Base-by-base conservation (phyloP, 2,329 filamentous ascomycete species). In the Xylaria sp. region DNA sequence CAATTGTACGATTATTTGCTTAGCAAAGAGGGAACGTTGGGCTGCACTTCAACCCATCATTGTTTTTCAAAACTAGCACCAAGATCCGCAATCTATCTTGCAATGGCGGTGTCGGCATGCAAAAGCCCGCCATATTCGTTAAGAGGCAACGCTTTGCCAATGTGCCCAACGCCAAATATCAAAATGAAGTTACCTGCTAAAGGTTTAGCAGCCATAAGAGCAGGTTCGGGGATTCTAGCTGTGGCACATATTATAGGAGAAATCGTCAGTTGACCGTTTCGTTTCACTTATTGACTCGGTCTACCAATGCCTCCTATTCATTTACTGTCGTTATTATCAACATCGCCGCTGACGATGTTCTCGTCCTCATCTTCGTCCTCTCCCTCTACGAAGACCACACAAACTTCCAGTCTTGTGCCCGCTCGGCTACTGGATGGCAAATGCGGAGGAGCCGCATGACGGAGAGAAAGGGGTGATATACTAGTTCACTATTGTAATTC, bases 41-140 rank as follows among this genome's bases (percentile, higher is more conserved):
- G 13, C 28, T 28, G n/a, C 31, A 56, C 17, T 15, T 10, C 2
- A 33, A n/a, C 28, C 4, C 7, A 59, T 44, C 7, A 23, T 20
- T 11, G 6, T 31, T 9, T 42, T 23, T 58, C 31, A 6, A 40
- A 11, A 53, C 23, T n/a, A 7, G n/a, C 17, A 11, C 26, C 17
- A 11, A 49, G 36, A 15, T 56, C 38, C n/a, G n/a, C n/a, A n/a
- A n/a, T n/a, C n/a, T n/a, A 26, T 42, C 10, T 44, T 20, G 23
- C 48, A 9, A n/a, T 48, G 40, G 46, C 33, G n/a, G n/a, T 59
- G 33, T 67, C 13, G 9, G 54, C 13, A 23, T 57, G 49, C 56
- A 44, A 33, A 7, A 36, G 3, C 17, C 13, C 6, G 4, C 57
- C 33, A n/a, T 36, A 9, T 15, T 31, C 9, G 23, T 20, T 4